Conservation (phyloP, 257 asterid species). For the Solanum infundibuliforme region DNA sequence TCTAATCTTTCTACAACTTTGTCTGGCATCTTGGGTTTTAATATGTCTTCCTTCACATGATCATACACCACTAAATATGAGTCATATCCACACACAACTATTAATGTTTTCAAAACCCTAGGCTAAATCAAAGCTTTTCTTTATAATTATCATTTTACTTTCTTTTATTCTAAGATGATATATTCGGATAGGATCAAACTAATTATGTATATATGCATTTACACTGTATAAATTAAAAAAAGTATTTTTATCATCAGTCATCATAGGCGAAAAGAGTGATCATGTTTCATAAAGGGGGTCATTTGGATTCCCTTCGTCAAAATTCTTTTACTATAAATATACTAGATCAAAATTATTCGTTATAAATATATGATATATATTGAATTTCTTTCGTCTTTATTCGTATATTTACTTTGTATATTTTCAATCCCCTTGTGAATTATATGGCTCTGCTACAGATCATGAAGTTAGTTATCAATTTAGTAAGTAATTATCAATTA, state of each 20-base stretch:
- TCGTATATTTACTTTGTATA: too few relatives aligned
- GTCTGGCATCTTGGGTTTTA: slow-evolving; percentile 72
- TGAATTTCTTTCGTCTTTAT: too few relatives aligned
- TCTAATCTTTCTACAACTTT: slow-evolving; percentile 69
- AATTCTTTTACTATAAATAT: not conserved
- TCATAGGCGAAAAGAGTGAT: not conserved
- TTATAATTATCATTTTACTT: not conserved
- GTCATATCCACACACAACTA: slow-evolving; percentile 3
- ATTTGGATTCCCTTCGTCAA: not conserved
- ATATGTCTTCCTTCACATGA: slow-evolving; percentile 54
- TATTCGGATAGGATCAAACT: slow-evolving; percentile 10
- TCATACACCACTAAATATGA: not conserved
- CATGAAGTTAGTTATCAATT: not conserved
- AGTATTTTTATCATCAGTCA: not conserved
- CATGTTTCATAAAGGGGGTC: not conserved
- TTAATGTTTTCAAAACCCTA: slow-evolving; percentile 48
- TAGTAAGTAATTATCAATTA: not conserved
- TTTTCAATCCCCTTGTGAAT: not conserved
- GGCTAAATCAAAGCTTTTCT: slow-evolving; percentile 50
- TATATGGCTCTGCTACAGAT: not conserved
- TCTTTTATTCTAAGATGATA: not conserved
- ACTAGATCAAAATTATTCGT: too few relatives aligned
- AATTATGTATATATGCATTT: not conserved
- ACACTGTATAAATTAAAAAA: not conserved
- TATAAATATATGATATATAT: too few relatives aligned